Evolutionary conservation across 768 basidiomycete genomes (phyloP).

Genomic region (Hemileccinum rubropunctum): DNA sequence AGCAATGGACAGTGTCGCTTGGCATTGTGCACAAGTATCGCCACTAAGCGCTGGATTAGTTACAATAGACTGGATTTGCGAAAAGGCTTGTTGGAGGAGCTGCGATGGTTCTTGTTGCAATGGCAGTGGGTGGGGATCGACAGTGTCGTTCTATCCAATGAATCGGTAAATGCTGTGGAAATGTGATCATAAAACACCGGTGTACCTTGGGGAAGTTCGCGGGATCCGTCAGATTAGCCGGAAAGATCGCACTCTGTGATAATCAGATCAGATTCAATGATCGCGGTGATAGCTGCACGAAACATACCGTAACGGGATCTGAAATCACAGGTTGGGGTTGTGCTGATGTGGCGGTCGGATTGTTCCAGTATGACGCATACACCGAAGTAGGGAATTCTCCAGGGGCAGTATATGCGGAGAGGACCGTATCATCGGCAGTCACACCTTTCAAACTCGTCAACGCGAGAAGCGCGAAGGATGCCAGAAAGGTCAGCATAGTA

Average conservation of each 20-base stretch:
- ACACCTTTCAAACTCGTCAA: slow-evolving; percentile 1
- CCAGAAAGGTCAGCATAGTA: slow-evolving; percentile 14
- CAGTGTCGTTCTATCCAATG: slow-evolving; percentile 37
- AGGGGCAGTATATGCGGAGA: slow-evolving; percentile 52
- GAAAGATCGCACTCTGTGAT: slow-evolving; percentile 46
- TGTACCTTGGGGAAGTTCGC: slow-evolving; percentile 49
- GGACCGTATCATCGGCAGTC: slow-evolving; percentile 8
- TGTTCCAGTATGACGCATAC: slow-evolving; percentile 63
- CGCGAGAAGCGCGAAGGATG: slow-evolving; percentile 12
- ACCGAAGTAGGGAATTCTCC: slow-evolving; percentile 61
- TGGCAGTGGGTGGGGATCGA: slow-evolving; percentile 45
- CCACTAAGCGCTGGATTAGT: slow-evolving; percentile 36
- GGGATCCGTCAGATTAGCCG: slow-evolving; percentile 58
- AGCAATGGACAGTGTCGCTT: slow-evolving; percentile 36
- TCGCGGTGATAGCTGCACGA: background rate
- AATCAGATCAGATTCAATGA: background rate
- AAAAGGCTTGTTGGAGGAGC: slow-evolving; percentile 38
- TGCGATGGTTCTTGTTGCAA: slow-evolving; percentile 30
- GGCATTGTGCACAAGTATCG: slow-evolving; percentile 39
- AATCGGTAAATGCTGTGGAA: background rate
- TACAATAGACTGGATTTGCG: slow-evolving; percentile 38
- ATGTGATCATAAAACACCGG: background rate
- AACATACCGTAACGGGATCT: slow-evolving; percentile 58
- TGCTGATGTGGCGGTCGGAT: slow-evolving; percentile 62
- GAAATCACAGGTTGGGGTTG: slow-evolving; percentile 72